Conservation (phyloP, 1,139 yeast genomes). For the Meyerozyma guilliermondii region DNA sequence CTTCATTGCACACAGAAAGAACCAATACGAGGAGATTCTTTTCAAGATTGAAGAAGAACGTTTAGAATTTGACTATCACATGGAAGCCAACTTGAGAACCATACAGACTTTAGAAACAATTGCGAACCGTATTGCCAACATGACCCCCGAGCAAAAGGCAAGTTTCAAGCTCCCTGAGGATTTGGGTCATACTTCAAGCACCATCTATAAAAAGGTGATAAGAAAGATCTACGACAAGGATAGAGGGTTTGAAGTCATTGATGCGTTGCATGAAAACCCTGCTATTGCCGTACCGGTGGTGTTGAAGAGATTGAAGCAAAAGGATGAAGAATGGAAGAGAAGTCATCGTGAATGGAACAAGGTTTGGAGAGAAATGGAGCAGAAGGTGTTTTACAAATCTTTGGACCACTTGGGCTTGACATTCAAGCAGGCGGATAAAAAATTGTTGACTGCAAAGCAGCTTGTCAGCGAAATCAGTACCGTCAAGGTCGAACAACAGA, state of each 20-base stretch:
- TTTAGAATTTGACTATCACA: conserved; percentile 91
- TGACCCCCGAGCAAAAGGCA: conserved; percentile 87
- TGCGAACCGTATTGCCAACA: conserved; percentile 88
- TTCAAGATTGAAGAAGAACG: conserved; percentile 97
- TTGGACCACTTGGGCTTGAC: conserved; percentile 93
- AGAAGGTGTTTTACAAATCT: conserved; percentile 87
- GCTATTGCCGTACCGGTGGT: conserved; percentile 94
- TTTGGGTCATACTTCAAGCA: conserved; percentile 82
- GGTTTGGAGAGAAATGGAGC: conserved; percentile 98
- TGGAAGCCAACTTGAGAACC: conserved; percentile 91
- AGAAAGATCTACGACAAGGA: conserved; percentile 91
- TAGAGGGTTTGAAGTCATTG: conserved; percentile 93
- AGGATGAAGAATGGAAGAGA: conserved; percentile 98
- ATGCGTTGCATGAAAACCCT: conserved; percentile 92
- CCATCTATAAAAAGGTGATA: conserved; percentile 89
- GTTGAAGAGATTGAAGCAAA: conserved; percentile 85
- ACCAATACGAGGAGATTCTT: conserved; percentile 92
- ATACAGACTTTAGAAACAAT: conserved; percentile 94
- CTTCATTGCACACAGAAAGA: conserved; percentile 94
- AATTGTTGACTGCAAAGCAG: conserved; percentile 83
- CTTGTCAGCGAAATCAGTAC: conserved; percentile 88
- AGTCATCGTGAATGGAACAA: conserved; percentile 99
- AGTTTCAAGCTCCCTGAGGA: conserved; percentile 87
- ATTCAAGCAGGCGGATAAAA: conserved; percentile 94
- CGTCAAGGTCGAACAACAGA: conserved; percentile 81